Evolutionary conservation across 208 protist species (phyloP).

Genomic region (Trypanosoma cruzi): DNA sequence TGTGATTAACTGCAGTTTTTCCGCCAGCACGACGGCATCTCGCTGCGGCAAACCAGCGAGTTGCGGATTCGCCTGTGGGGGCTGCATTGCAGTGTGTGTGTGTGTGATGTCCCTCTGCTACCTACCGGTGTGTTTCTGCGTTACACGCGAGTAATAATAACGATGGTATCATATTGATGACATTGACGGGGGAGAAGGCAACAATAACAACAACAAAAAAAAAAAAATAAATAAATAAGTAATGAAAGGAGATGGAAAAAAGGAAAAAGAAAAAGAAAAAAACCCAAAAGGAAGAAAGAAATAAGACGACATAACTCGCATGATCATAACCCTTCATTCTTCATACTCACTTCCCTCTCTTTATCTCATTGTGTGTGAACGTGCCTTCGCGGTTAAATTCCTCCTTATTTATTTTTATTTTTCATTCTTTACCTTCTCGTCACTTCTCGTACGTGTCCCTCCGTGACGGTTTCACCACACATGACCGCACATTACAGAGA

Average conservation of each 20-base stretch:
- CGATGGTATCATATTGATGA: no score
- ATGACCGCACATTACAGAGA: no score
- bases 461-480: neutral
- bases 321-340: neutral
- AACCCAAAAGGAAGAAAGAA: neutral
- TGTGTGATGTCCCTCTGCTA: neutral
- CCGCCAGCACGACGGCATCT: slow-evolving; percentile 66
- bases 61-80: slow-evolving; percentile 51
- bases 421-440: neutral
- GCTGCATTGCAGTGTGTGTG: slow-evolving; percentile 65
- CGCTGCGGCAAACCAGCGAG: slow-evolving; percentile 56
- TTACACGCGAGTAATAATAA: no score
- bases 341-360: neutral
- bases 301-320: neutral
- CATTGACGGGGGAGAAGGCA: no score
- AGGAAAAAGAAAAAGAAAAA: no score
- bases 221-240: no score
- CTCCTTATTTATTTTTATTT: slow-evolving; percentile 6
- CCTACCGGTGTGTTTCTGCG: neutral
- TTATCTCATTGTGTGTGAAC: neutral
- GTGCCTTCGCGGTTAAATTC: no score
- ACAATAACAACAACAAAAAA: no score
- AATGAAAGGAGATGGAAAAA: no score
- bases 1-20: slow-evolving; percentile 59
- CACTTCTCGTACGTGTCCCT: no score